Evolutionary conservation across 495 filamentous ascomycete genomes (phyloP), one percentile per base, ranked within the genome.

Genomic region (Hypoxylon intermedium): DNA sequence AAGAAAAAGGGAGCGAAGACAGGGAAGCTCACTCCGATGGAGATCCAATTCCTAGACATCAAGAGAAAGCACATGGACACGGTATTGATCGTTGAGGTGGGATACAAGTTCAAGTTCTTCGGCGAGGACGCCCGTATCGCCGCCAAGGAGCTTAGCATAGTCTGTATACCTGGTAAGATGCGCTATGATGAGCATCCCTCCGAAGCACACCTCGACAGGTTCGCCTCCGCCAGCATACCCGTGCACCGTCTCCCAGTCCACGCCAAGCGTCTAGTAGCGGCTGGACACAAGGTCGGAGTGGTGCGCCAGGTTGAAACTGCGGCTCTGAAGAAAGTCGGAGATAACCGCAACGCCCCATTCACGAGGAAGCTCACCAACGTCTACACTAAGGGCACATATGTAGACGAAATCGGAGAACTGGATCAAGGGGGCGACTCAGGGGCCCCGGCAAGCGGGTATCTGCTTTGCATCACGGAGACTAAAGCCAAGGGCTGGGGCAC

Each of bases 381-480:
- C 7, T 99, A 98, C 75, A 99, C 94, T 5, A 99, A 99, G 73
- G 94, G 92, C 20, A 99, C 94, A 0, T 99, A 99, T 61, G 89
- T 99, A 44, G 94, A 99, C 69, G 94, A 99, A 72, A 80, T 88
- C 6, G 93, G 97, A 56, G 90, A 92, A 12, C 72, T 97, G 7
- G 87, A 89, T 38, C 75, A 78, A 43, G 65, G 72, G 0, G 61
- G 67, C 3, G 66, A 68, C 13, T 81, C 83, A 21, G 83, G 85
- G 1, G 83, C 87, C 12, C 85, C 87, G 1, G 82, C 91, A 9
- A 95, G 91, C 2, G 94, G 94, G 6, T 96, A 96, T 71, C 77
- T 99, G 54, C 83, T 98, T 5, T 97, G 95, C 65, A 85, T 99
- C 33, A 97, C 93, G 0, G 94, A 99, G 69, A 85, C 87, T 0